Evolutionary conservation across 768 basidiomycete genomes (phyloP), one percentile per base, ranked within the genome.

Genomic region (Boletellus emodensis): DNA sequence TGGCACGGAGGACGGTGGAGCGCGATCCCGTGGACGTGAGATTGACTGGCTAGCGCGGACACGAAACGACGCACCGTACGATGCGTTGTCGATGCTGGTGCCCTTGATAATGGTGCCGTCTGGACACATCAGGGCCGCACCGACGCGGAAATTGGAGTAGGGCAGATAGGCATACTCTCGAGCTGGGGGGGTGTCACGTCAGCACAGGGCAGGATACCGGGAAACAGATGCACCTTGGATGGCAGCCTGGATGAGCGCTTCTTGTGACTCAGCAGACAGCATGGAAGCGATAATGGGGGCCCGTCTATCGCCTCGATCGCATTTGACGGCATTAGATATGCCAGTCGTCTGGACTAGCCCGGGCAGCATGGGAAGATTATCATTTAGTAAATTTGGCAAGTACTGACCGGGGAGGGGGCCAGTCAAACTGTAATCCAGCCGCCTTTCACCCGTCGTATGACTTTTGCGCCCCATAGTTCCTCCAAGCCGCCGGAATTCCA

Each of bases 91-190:
- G 51, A 96, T 77, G 64, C 95, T 96, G 18, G 87, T 82, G 12
- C 95, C 93, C 54, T 82, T 86, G 50, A 94, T 78, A 35, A 94
- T 82, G 10, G 72, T 65, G 0, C 89, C 90, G 40, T 86, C 80
- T 1, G 78, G 60, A 3, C 83, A 72, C 22, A 96, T 70, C 11
- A 97, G 70, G 1, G 91, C 89, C 0, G 93, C 94, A 0, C 95
- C 94, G 33, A 96, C 95, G 15, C 87, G 82, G 65, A 97, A 96
- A 39, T 90, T 84, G 15, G 92, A 93, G 71, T 96, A 94, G 0
- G 82, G 89, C 35, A 74, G 77, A 68, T 96, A 95, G 0, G 87
- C 77, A 36, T 77, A 71, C 56, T 87, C 71, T 63, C 81, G 87
- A 14, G 83, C 87, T 89, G 41, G 6, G 30, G 48, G 24, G 40